Evolutionary conservation across 2,329 filamentous ascomycete genomes (phyloP), one percentile per base, ranked within the genome.

Genomic region (Xylariaceae sp.): DNA sequence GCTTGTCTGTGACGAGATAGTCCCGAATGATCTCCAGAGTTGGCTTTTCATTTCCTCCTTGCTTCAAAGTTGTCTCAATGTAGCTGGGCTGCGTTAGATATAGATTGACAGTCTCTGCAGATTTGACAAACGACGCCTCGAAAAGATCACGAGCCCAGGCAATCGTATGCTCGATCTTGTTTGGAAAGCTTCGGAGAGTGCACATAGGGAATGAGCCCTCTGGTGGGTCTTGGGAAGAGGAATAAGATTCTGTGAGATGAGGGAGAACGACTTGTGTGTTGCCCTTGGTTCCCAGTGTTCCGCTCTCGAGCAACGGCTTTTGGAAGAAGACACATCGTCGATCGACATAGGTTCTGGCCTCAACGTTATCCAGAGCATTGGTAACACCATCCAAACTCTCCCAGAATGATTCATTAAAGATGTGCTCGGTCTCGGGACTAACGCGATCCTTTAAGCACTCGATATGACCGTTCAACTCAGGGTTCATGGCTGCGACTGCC

Each of bases 201-300:
- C 93, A 98, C 91, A 97, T 97, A 1, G 93, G 93, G 77, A 98
- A 97, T 1, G 93, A 95, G 72, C 96, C 90, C 76, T 98, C 94
- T 0, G 93, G 93, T 1, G 93, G 93, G 65, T 98, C 94, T 65
- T 96, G 92, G 17, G 93, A 97, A 60, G 85, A 89, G 1, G 93
- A 96, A 73, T 98, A 98, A 1, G 93, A 97, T 68, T 98, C 94
- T 1, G 93, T 97, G 53, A 96, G 72, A 57, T 82, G 80, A 10
- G 93, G 94, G 46, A 98, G 78, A 39, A 98, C 83, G 48, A 98
- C 93, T 64, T 98, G 93, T 6, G 90, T 95, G 72, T 98, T 98
- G 61, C 93, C 93, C 76, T 98, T 98, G 47, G 94, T 97, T 41
- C 93, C 93, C n/a, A 98, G 80, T 27, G 93, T 98, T 54, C 93